Percentiles rank a stretch among this genome's conserved stretches.
phyloP scores from a whole-genome alignment of 768 basidiomycete genomes.

The Pleurotus tuber-regium region DNA sequence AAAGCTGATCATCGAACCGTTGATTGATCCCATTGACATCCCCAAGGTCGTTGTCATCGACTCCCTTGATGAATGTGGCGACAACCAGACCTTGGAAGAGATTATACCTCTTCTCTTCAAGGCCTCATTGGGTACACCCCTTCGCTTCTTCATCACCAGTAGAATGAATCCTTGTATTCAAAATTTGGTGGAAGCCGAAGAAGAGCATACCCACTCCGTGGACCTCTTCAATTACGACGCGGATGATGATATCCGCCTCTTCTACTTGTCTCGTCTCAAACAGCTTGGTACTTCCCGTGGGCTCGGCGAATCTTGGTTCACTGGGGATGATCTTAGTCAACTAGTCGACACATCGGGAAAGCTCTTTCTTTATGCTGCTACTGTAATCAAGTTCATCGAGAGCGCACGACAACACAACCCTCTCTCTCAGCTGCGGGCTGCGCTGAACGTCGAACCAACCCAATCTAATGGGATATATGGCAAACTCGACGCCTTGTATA shows the following conservation, averaged over 20 bases:
- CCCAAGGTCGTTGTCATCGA: conserved; percentile 31
- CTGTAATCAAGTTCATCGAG: conserved; percentile 1
- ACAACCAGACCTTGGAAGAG: conserved; percentile 20
- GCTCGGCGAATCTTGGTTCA: conserved; percentile 7
- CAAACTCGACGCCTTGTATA: conserved; percentile 13
- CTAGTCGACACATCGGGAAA: conserved; percentile 1
- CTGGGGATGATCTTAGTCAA: not conserved
- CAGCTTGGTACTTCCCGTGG: not conserved
- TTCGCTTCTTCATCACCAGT: conserved; percentile 30
- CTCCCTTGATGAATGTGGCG: conserved; percentile 31
- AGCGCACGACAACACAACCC: not conserved
- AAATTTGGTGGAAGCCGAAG: conserved; percentile 12
- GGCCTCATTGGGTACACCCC: conserved; percentile 19
- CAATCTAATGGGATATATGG: conserved; percentile 8
- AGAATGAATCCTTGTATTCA: conserved; percentile 24
- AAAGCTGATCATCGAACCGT: conserved; percentile 29
- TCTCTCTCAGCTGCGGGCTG: conserved; percentile 5
- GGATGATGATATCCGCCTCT: conserved; percentile 8
- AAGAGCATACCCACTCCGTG: not conserved
- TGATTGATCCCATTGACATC: conserved; percentile 6
- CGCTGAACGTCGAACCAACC: not conserved
- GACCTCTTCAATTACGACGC: conserved; percentile 8
- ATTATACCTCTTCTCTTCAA: conserved; percentile 25
- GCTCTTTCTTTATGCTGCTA: conserved; percentile 9
- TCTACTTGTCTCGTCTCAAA: not conserved